Conservation (phyloP, 108 stramenopile species). For the Stephanodiscus triporus region DNA sequence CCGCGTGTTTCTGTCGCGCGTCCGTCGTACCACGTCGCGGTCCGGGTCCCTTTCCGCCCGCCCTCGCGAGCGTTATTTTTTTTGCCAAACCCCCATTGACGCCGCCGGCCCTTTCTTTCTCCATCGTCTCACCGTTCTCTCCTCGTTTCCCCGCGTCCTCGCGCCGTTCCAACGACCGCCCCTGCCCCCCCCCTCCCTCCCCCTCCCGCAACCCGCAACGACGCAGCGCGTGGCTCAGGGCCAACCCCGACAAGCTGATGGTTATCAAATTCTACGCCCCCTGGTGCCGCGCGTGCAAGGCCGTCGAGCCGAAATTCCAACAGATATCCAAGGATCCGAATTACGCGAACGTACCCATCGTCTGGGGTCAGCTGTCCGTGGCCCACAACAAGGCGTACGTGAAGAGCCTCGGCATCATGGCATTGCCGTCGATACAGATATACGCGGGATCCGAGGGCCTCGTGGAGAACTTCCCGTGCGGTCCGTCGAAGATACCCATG, state of each 20-base stretch:
- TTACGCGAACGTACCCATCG: conserved; percentile 62
- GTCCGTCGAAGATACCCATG: conserved; percentile 85
- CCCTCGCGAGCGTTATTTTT: too few relatives aligned
- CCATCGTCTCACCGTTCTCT: not conserved
- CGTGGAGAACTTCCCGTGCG: conserved; percentile 87
- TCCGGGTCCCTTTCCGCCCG: too few relatives aligned
- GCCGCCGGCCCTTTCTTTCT: too few relatives aligned
- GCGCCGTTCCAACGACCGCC: too few relatives aligned
- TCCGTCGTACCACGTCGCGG: too few relatives aligned
- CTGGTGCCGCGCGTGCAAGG: conserved; percentile 85
- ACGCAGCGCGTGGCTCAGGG: conserved; percentile 57
- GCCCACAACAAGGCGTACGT: conserved; percentile 84
- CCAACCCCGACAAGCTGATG: conserved; percentile 72
- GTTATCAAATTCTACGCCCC: conserved; percentile 89
- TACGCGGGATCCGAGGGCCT: conserved; percentile 59
- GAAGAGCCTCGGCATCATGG: conserved; percentile 74
- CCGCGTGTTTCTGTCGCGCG: too few relatives aligned
- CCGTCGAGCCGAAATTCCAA: conserved; percentile 80
- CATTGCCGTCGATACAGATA: conserved; percentile 80
- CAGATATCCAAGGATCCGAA: conserved; percentile 64
- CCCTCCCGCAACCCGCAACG: not conserved
- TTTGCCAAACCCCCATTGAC: too few relatives aligned
- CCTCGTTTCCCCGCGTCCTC: not conserved
- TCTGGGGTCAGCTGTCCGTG: conserved; percentile 71
- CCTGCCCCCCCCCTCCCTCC: not conserved